Evolutionary conservation across 441 rosid genomes (phyloP), one percentile per base, ranked within the genome.

Genomic region (Caryocar brasiliense): DNA sequence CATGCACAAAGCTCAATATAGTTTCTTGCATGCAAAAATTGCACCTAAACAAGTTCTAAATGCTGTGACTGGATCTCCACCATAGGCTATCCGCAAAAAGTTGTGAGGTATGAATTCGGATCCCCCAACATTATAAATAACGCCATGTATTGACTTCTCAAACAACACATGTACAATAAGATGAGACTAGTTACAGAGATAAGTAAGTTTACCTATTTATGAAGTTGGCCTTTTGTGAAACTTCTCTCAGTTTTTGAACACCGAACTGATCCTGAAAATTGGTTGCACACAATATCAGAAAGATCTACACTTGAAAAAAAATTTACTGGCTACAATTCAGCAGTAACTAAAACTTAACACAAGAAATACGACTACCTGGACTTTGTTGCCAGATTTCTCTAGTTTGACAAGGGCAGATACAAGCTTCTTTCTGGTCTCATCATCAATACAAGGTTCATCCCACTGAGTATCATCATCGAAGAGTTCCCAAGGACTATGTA

Each of bases 401-500:
- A 93, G 61, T 64, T 73, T 81, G 40, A 50, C 47, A 24, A 89
- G 63, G 49, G 89, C 85, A 8, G 56, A 48, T 30, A 86, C 64
- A 57, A 89, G 67, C 70, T 69, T 70, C 22, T 58, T 71, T 61
- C 80, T 76, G 37, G 33, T 48, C 58, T 71, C 64, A 47, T 78
- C 78, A 59, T 82, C 91, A 47, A 93, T 77, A 59, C 45, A 76
- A 45, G 85, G 96, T 50, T 77, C 91, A 60, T 78, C 89, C 85
- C 83, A 86, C 67, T 52, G 68, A 42, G 79, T 68, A 54, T 79
- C 81, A 12, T 74, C 69, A 55, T 93, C 95, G 65, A 81, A 93
- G 66, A 93, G 97, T 78, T 93, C 99, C 97, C 99, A 93, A 3
- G 99, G 97, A 71, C 99, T 89, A 73, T 93, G 99, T 20, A 68